Conservation (phyloP, 371 early-diverging fungal genomes). For the Apophysomyces elegans region DNA sequence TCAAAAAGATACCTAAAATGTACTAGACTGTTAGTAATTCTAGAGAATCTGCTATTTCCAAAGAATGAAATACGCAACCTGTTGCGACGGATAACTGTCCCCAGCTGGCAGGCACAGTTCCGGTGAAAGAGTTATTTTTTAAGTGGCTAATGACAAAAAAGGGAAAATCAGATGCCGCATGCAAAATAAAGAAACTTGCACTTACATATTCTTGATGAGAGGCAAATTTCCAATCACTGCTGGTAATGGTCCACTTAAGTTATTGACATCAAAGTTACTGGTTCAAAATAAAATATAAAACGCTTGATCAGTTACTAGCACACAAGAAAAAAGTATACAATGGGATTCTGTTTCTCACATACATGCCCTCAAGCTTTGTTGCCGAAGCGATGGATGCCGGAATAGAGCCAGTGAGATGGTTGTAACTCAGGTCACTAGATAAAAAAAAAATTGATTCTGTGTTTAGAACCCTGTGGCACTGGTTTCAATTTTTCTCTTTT, state of each 20-base stretch:
- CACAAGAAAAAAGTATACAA: neutral
- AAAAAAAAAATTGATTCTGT: conserved; percentile 7
- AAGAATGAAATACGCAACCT: conserved; percentile 2
- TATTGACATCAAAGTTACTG: conserved; percentile 49
- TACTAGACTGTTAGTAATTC: conserved; percentile 9
- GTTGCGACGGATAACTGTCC: conserved; percentile 16
- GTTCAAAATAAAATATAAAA: neutral
- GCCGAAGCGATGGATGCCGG: conserved; percentile 36
- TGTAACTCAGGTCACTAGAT: conserved; percentile 52
- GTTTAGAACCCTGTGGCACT: no score
- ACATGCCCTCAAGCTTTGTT: conserved; percentile 9
- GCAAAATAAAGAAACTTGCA: neutral
- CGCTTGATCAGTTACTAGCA: neutral
- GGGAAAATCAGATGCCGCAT: conserved; percentile 8
- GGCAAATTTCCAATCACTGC: conserved; percentile 27
- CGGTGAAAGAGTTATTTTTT: conserved; percentile 47
- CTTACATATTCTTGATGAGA: conserved; percentile 39
- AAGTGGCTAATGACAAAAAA: conserved; percentile 36
- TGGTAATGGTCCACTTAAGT: conserved; percentile 35
- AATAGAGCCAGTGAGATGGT: conserved; percentile 50
- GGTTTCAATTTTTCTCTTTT: neutral
- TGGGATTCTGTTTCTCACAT: neutral
- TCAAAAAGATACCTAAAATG: conserved; percentile 29
- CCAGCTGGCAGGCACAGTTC: conserved; percentile 46
- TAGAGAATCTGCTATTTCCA: neutral